phyloP scores from a whole-genome alignment of 129 eudicot genomes.

The Silybum marianum region DNA sequence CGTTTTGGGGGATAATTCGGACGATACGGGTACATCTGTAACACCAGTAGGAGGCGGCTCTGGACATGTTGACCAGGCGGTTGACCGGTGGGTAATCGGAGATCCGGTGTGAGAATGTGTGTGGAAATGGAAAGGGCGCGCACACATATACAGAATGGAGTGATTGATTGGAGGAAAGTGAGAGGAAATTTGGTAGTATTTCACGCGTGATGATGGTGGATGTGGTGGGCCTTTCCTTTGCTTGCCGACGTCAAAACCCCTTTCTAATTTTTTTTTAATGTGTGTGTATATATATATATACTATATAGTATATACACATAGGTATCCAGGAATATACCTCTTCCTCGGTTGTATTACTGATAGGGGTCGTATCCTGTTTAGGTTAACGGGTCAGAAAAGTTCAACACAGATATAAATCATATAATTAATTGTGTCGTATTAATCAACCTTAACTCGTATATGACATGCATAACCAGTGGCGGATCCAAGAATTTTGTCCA shows the following conservation, averaged over 20 bases:
- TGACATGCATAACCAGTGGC: no score
- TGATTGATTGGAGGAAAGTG: not conserved
- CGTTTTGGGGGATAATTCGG: slow-evolving; percentile 25
- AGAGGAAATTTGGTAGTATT: not conserved
- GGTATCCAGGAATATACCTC: no score
- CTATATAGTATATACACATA: no score
- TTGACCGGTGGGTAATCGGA: not conserved
- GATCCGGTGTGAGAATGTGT: not conserved
- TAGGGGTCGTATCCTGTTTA: no score
- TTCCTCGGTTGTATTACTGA: no score
- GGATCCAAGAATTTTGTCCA: no score
- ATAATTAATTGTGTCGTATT: no score
- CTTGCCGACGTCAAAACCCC: not conserved
- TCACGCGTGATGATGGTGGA: not conserved
- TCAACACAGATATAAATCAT: no score
- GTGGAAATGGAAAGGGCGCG: not conserved
- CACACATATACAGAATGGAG: not conserved
- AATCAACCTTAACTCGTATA: no score
- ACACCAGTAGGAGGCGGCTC: slow-evolving; percentile 68
- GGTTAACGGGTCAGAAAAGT: no score
- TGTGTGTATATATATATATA: no score
- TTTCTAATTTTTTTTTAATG: no score
- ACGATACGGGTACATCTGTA: slow-evolving; percentile 63
- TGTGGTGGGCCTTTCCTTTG: not conserved
- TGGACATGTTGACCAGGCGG: slow-evolving; percentile 28